Percentiles rank a stretch among this genome's conserved stretches.
Conservation (phyloP, 805 yeast species). For the Groenewaldozyma salmanticensis region DNA sequence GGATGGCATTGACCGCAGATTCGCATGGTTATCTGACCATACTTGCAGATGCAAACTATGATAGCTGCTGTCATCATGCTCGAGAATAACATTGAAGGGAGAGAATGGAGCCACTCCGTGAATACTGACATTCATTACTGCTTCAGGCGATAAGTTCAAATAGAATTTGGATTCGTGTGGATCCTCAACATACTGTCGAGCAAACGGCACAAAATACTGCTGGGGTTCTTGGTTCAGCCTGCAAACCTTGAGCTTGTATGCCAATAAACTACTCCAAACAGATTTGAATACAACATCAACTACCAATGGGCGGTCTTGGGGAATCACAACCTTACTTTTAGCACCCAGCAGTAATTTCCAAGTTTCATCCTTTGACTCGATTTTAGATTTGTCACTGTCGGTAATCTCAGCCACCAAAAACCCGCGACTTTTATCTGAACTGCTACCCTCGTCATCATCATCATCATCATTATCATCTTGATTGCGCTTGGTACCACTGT, state of each 20-base stretch:
- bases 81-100: conserved; percentile 33
- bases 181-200: conserved; percentile 55
- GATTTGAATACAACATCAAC: conserved; percentile 41
- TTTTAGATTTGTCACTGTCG: conserved; percentile 18
- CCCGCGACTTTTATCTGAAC: conserved; percentile 9
- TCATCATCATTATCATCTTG: conserved; percentile 26
- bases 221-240: conserved; percentile 6
- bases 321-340: conserved; percentile 27
- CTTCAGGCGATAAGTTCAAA: conserved; percentile 36
- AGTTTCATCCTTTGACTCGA: conserved; percentile 15
- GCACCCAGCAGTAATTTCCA: conserved; percentile 18
- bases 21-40: conserved; percentile 18
- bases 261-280: conserved; percentile 53
- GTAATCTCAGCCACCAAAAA: conserved; percentile 22
- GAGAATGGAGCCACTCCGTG: conserved; percentile 67
- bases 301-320: conserved; percentile 35
- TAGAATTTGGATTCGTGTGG: conserved; percentile 79
- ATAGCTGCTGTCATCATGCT: conserved; percentile 6
- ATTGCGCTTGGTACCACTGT: no score
- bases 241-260: conserved; percentile 34
- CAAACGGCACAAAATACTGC: conserved; percentile 44
- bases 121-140: conserved; percentile 32
- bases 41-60: conserved; percentile 22
- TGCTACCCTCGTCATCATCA: neutral
- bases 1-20: no score